Base-by-base conservation (phyloP, 768 basidiomycete genomes). In the Stropharia rugosoannulata region DNA sequence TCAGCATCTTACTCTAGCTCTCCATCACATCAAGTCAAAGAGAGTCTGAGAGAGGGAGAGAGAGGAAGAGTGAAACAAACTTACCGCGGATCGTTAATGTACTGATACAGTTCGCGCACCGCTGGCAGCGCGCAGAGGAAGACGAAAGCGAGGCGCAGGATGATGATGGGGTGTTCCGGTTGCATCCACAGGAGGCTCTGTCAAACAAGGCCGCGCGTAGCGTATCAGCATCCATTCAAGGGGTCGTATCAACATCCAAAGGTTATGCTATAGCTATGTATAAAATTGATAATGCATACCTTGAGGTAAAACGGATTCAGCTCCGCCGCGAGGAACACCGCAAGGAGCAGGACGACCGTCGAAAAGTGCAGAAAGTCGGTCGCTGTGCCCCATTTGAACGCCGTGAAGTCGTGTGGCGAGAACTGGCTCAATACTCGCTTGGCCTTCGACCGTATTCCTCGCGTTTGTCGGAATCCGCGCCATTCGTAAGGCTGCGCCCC, bases 251-350 rank as follows among this genome's bases (percentile, higher is more conserved):
- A 22, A 22, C 22, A 22, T 4, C 22, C 22, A 22, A 22, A 22
- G 22, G 22, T 22, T 22, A 4, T 22, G 2, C 22, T 22, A 22
- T 22, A 22, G 22, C 4, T 22, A 22, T 22, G 2, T 4, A 22
- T 22, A 22, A 22, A 22, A 22, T 22, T 22, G 22, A 22, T 22
- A 22, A 22, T 22, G 22, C 22, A 22, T 22, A 87, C 90, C 80
- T 94, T 94, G 39, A 94, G 75, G 72, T 94, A 94, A 70, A 94
- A 94, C 4, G 91, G 90, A 65, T 89, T 92, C 50, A 94, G 76
- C 70, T 94, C 92, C 55, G 90, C 92, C 57, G 85, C 88, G 48
- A 94, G 78, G 68, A 93, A 93, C 27, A 87, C 84, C 5, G 85
- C 84, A 37, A 93, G 80, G 44, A 93, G 75, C 25, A 88, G 62